phyloP scores from a whole-genome alignment of 2,329 filamentous ascomycete genomes.

The Nemania abortiva region DNA sequence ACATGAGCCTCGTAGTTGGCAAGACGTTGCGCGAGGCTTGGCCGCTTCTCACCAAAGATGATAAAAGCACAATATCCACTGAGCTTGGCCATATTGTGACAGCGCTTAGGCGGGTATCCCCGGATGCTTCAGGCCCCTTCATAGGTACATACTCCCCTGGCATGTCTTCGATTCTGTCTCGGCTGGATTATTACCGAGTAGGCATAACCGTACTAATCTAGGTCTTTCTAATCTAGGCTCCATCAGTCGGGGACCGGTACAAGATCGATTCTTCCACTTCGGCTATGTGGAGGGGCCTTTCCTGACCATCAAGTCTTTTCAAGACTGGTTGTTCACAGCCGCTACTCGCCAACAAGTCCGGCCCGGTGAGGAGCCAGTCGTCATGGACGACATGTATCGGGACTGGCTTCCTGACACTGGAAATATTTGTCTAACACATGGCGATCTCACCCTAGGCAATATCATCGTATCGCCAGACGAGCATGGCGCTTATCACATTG shows the following conservation, averaged over 20 bases:
- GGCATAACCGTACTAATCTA: constrained; percentile 19
- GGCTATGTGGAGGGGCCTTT: constrained; percentile 29
- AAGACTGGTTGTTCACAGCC: constrained; percentile 26
- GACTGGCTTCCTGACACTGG: constrained; percentile 30
- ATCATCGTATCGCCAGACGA: constrained; percentile 20
- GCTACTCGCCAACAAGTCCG: constrained; percentile 29
- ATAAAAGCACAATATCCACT: constrained; percentile 23
- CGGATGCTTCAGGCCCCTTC: constrained; percentile 25
- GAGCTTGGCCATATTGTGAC: constrained; percentile 24
- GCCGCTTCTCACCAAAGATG: constrained; percentile 27
- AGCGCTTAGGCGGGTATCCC: constrained; percentile 23
- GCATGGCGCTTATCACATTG: constrained; percentile 28
- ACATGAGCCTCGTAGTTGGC: constrained; percentile 26
- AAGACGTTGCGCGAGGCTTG: constrained; percentile 23
- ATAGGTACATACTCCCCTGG: constrained; percentile 25
- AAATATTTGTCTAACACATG: constrained; percentile 28
- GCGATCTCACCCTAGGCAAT: constrained; percentile 28
- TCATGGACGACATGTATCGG: constrained; percentile 24
- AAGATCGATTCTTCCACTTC: constrained; percentile 30
- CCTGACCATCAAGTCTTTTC: constrained; percentile 30
- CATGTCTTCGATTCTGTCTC: constrained; percentile 18
- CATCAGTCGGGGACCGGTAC: constrained; percentile 25
- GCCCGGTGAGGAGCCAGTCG: constrained; percentile 23
- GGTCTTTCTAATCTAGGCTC: constrained; percentile 22
- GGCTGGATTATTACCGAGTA: constrained; percentile 18